A percentile compares a stretch with the other conserved stretches of the same genome.
Evolutionary conservation across 805 yeast species (phyloP).

Genomic region (Zygotorulaspora danielsina): DNA sequence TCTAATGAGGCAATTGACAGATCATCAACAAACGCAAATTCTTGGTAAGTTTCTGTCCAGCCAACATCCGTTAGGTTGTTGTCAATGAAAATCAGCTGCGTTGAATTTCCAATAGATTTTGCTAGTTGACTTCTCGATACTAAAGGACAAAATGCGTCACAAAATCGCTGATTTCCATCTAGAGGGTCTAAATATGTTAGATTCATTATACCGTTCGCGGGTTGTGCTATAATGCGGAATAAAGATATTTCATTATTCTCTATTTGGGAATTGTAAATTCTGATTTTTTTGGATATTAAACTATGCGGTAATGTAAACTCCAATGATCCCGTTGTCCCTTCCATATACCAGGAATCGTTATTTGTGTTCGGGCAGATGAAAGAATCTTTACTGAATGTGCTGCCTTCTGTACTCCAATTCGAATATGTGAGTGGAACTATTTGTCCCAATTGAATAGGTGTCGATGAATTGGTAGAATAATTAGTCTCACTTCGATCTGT

Average conservation of each 20-base stretch:
- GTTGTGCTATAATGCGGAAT: slow-evolving; percentile 72
- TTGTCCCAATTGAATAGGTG: slow-evolving; percentile 54
- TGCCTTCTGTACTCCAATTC: slow-evolving; percentile 42
- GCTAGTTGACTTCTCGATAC: slow-evolving; percentile 39
- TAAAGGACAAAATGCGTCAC: slow-evolving; percentile 91
- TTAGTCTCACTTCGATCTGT: slow-evolving; percentile 18
- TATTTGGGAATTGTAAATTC: slow-evolving; percentile 59
- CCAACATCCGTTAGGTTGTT: slow-evolving; percentile 37
- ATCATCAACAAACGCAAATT: slow-evolving; percentile 72
- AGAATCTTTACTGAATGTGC: slow-evolving; percentile 31
- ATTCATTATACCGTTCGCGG: slow-evolving; percentile 88
- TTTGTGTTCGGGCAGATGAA: slow-evolving; percentile 56
- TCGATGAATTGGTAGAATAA: slow-evolving; percentile 26
- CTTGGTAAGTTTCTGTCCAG: slow-evolving; percentile 55
- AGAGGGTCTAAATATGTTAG: slow-evolving; percentile 75
- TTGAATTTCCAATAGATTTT: slow-evolving; percentile 16
- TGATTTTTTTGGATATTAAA: slow-evolving; percentile 62
- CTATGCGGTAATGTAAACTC: slow-evolving; percentile 52
- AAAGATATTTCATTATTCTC: slow-evolving; percentile 45
- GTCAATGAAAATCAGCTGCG: slow-evolving; percentile 21
- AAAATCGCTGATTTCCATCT: slow-evolving; percentile 50
- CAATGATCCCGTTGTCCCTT: slow-evolving; percentile 59
- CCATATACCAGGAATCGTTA: slow-evolving; percentile 49
- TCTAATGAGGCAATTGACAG: slow-evolving; percentile 58
- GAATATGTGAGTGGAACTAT: slow-evolving; percentile 57